Evolutionary conservation across 2,329 filamentous ascomycete species (phyloP).

Genomic region (Sporothrix brasiliensis): DNA sequence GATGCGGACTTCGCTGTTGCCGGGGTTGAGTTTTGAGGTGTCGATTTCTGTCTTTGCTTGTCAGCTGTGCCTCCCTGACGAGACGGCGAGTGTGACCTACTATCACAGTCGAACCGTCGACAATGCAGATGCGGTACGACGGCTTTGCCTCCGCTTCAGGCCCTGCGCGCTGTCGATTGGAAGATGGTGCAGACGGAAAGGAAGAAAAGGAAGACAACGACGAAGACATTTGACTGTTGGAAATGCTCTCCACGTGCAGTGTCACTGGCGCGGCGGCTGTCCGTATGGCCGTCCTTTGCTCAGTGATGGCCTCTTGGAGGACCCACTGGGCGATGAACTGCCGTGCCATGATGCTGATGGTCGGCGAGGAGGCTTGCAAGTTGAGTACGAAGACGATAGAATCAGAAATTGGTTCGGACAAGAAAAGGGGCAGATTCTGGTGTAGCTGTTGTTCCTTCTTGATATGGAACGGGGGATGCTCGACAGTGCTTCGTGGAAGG

Average conservation of each 20-base stretch:
- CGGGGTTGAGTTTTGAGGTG: constrained; percentile 20
- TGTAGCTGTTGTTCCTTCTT: neutral
- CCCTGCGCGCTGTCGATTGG: neutral
- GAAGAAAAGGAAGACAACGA: neutral
- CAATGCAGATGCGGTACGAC: neutral
- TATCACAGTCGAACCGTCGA: neutral
- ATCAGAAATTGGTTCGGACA: too few species aligned
- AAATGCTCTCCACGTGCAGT: constrained; percentile 16
- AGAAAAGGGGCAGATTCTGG: neutral
- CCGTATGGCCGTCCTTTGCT: constrained; percentile 26
- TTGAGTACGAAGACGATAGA: too few species aligned
- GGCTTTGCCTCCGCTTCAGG: neutral
- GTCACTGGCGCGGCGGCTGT: constrained; percentile 19
- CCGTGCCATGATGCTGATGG: neutral
- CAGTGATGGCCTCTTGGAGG: constrained; percentile 36
- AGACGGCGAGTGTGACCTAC: constrained; percentile 4
- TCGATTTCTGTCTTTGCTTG: constrained; percentile 25
- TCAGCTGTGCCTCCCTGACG: neutral
- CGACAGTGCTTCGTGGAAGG: neutral
- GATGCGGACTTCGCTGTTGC: constrained; percentile 33
- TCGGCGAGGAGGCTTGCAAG: neutral
- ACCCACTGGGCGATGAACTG: constrained; percentile 28
- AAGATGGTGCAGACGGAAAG: neutral
- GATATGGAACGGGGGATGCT: neutral
- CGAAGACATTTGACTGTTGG: neutral